Base-by-base conservation (phyloP, 2,329 filamentous ascomycete genomes). In the Remersonia thermophila region DNA sequence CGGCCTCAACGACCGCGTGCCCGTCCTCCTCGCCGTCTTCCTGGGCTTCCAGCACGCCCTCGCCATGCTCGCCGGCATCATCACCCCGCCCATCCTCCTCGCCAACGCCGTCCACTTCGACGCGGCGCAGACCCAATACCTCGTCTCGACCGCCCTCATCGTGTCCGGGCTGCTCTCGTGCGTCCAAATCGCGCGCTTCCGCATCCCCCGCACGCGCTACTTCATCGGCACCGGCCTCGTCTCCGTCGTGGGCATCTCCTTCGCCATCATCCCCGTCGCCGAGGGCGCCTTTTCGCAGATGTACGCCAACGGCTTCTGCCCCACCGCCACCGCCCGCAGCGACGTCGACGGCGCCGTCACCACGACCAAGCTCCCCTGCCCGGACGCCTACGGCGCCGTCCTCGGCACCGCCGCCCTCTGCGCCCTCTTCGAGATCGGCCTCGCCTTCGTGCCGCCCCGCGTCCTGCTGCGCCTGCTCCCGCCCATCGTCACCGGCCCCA, bases 41-140 rank as follows among this genome's bases (percentile, higher is more conserved):
- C 69, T 91, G 2, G 83, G 83, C 13, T 73, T 91, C 35, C 83
- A 91, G 50, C 83, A 91, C 55, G 69, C 83, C 2, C 62, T 91
- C 29, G 74, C 81, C 38, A 87, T 91, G 82, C 57, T 82, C 41
- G 77, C 76, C 9, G 75, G 75, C 26, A 69, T 87, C 47, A 86
- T 91, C 41, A 81, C 82, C 2, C 83, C 83, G 26, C 82, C 83
- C 2, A 72, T 91, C 37, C 77, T 87, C 42, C 71, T 91, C 40
- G 59, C 73, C 2, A 66, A 63, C 26, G 73, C 77, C 17, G 80
- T 77, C 39, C 80, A 85, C 47, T 63, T 91, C 6, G 55, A 60
- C 3, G 49, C 63, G 0, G 66, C 66, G 1, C 60, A 77, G 32
- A 73, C 80, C 44, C 79, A 85, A 49, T 91, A 93, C 51, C 73